Conservation (phyloP, 192 early-diverging fungal species). For the Linnemannia exigua region DNA sequence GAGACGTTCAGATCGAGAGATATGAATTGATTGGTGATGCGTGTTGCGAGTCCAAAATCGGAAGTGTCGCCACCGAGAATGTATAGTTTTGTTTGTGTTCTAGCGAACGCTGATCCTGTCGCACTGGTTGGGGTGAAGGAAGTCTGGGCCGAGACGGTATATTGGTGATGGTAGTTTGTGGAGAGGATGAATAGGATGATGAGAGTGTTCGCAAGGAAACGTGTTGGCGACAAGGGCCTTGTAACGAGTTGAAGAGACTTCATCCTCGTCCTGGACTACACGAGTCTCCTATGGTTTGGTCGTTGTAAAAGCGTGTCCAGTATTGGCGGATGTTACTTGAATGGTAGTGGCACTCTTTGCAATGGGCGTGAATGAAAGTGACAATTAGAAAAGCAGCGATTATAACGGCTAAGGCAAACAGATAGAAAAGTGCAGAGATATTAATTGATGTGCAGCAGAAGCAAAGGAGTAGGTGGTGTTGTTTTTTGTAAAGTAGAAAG, state of each 20-base stretch:
- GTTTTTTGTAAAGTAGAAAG: too few relatives aligned
- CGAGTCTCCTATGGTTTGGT: not conserved
- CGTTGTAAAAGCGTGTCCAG: not conserved
- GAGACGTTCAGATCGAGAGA: not conserved
- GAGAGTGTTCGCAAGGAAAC: not conserved
- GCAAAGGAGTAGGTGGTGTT: too few relatives aligned
- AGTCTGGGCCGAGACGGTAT: not conserved
- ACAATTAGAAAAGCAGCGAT: too few relatives aligned
- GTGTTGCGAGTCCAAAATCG: not conserved
- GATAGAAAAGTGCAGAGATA: too few relatives aligned
- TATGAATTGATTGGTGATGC: not conserved
- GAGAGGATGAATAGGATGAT: not conserved
- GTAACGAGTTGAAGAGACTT: not conserved
- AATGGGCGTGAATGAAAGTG: too few relatives aligned
- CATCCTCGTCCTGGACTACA: not conserved
- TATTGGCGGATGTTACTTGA: too few relatives aligned
- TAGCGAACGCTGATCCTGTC: not conserved
- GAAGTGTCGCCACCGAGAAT: not conserved
- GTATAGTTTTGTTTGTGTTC: not conserved
- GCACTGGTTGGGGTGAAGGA: not conserved
- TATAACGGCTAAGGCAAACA: too few relatives aligned
- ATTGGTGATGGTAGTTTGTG: not conserved
- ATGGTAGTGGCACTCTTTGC: too few relatives aligned
- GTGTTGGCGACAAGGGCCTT: not conserved
- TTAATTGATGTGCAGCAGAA: too few relatives aligned